Conservation (phyloP, 306 rosid species). For the Begonia fuchsioides region DNA sequence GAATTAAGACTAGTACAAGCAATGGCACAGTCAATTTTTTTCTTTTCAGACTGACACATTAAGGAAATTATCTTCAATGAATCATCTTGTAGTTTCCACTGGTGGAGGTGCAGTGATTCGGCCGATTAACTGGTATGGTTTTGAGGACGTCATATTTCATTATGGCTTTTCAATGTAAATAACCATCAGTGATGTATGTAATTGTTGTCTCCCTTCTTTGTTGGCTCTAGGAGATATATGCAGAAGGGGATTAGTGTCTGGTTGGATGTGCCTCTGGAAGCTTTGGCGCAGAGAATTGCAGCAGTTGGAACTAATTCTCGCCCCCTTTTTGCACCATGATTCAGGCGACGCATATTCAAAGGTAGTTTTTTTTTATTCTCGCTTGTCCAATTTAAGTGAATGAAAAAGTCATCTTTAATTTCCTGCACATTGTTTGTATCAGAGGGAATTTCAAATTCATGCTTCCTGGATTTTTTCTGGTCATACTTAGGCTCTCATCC, state of each 20-base stretch:
- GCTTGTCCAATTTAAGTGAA: not conserved
- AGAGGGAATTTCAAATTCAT: too few relatives aligned
- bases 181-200: not conserved
- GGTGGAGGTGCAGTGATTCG: constrained; percentile 91
- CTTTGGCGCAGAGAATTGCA: constrained; percentile 81
- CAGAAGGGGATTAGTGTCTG: constrained; percentile 77
- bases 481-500: constrained; percentile 47
- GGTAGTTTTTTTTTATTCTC: constrained; percentile 27
- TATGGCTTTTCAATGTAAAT: not conserved
- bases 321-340: constrained; percentile 68
- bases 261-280: constrained; percentile 91
- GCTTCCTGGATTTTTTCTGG: not conserved
- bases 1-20: too few relatives aligned
- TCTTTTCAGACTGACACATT: constrained; percentile 59
- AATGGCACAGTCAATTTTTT: constrained; percentile 12
- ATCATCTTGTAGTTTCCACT: constrained; percentile 58
- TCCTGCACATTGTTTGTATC: too few relatives aligned
- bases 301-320: constrained; percentile 82
- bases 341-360: constrained; percentile 65
- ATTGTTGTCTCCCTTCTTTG: constrained; percentile 5
- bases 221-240: constrained; percentile 65
- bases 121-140: constrained; percentile 73
- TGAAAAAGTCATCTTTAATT: not conserved
- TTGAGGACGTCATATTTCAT: constrained; percentile 9
- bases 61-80: constrained; percentile 50